Base-by-base conservation (phyloP, 345 rosid genomes). In the Cardiospermum halicacabum region DNA sequence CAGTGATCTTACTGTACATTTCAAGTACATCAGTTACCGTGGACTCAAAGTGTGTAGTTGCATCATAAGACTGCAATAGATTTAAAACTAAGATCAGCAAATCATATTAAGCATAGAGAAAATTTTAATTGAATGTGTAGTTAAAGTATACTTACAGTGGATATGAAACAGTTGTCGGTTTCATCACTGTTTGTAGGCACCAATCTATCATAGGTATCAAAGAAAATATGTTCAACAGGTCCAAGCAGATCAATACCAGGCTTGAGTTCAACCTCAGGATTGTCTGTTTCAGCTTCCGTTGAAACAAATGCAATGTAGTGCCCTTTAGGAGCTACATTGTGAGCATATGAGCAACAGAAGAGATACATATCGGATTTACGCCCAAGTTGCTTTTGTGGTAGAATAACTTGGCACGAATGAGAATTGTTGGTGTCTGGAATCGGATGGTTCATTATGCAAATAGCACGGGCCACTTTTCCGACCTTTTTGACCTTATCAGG, bases 381-480 rank as follows among this genome's bases (percentile, higher is more conserved):
- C 43, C 83, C 88, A 32, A 94, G 84, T 69, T 94, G 97, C 80
- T 91, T 94, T 74, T 94, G 99, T 1, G 99, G 97, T 64, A 91
- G 76, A 74, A 94, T 94, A 76, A 91, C 91, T 77, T 91, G 99
- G 15, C 77, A 90, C 11, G 96, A 91, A 77, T 88, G 97, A 74
- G 91, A 90, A 61, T 87, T 88, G 32, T 81, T 75, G 62, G 97
- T 94, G 75, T 79, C 63, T 45, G 92, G 96, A 74, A 94, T 85
- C 8, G 97, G 95, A 74, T 94, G 97, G 75, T 89, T 94, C 96
- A 94, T 89, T 67, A 94, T 85, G 53, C 96, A 91, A 24, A 94
- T 79, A n/a, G 99, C 99, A 69, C 99, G 89, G 37, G 95, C 95
- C 51, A 94, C 99, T 70, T 53, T 87, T 22, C 96, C 96, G 9